Percentiles rank a stretch among this genome's conserved stretches.
Evolutionary conservation across 768 basidiomycete genomes (phyloP).

Genomic region (Termitomyces sp.): DNA sequence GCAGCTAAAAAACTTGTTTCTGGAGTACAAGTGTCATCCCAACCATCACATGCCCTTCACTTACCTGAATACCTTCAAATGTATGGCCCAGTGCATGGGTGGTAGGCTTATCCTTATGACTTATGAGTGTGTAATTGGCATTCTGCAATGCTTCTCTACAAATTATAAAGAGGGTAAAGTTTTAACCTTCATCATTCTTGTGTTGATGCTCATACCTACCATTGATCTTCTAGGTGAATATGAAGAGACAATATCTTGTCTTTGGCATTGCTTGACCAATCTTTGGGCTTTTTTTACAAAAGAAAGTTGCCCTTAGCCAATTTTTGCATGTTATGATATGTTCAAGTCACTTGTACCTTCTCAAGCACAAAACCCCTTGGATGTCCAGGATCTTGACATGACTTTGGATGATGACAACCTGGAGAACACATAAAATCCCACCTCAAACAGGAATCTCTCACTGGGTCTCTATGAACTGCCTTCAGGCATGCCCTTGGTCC

Average conservation of each 20-base stretch:
- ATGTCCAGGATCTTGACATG: background rate
- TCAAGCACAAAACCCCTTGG: background rate
- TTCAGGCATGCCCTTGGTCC: background rate
- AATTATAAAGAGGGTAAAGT: background rate
- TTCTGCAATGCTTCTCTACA: slow-evolving; percentile 4
- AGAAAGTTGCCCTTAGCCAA: background rate
- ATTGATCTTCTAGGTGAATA: background rate
- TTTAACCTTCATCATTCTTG: background rate
- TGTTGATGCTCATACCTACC: too few species aligned
- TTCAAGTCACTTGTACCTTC: background rate
- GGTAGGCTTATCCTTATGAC: slow-evolving; percentile 20
- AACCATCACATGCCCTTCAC: background rate
- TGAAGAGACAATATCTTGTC: background rate
- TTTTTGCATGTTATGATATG: background rate
- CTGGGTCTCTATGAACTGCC: background rate
- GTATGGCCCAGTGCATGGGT: background rate
- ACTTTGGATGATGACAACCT: background rate
- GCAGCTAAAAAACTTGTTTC: slow-evolving; percentile 19
- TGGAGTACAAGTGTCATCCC: slow-evolving; percentile 4
- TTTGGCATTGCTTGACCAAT: background rate
- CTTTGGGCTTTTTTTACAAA: background rate
- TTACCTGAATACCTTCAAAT: slow-evolving; percentile 17
- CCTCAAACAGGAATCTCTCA: background rate
- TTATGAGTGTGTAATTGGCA: slow-evolving; percentile 16
- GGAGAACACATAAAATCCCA: background rate